Conservation (phyloP, 441 rosid genomes). For the Bruguiera hainesii region DNA sequence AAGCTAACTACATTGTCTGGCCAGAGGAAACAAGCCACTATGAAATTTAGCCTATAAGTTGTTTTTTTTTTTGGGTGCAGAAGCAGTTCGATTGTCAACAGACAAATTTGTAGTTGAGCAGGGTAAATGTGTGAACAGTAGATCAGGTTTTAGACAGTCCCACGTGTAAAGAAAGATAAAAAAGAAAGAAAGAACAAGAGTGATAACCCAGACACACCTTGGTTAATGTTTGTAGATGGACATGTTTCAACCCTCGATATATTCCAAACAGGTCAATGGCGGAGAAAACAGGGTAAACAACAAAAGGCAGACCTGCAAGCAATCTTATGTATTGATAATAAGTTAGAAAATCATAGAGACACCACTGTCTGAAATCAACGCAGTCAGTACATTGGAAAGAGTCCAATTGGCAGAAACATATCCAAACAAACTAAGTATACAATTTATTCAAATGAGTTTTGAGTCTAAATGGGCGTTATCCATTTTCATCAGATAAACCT, state of each 20-base stretch:
- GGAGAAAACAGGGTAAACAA: conserved; percentile 70
- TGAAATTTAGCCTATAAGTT: no score
- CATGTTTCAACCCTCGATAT: conserved; percentile 83
- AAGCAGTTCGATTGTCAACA: no score
- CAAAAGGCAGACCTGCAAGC: conserved; percentile 68
- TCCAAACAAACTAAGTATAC: no score
- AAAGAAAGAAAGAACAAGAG: not conserved
- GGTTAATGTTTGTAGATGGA: conserved; percentile 81
- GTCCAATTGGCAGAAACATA: conserved; percentile 8
- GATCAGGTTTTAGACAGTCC: not conserved
- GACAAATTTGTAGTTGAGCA: no score
- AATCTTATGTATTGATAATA: conserved; percentile 37
- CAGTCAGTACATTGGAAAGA: conserved; percentile 9
- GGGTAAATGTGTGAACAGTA: not conserved
- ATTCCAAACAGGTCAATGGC: conserved; percentile 82
- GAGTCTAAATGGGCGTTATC: no score
- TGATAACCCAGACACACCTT: conserved; percentile 44
- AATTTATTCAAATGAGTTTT: no score
- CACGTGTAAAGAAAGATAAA: conserved; percentile 2
- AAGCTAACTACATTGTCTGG: not conserved
- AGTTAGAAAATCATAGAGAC: conserved; percentile 18
- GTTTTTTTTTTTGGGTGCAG: no score
- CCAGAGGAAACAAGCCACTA: conserved; percentile 4
- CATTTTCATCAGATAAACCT: no score
- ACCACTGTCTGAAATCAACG: conserved; percentile 11